Percentiles rank a stretch among this genome's conserved stretches.
Evolutionary conservation across 371 early-diverging fungal species (phyloP).

Genomic region (Actinomucor elegans): DNA sequence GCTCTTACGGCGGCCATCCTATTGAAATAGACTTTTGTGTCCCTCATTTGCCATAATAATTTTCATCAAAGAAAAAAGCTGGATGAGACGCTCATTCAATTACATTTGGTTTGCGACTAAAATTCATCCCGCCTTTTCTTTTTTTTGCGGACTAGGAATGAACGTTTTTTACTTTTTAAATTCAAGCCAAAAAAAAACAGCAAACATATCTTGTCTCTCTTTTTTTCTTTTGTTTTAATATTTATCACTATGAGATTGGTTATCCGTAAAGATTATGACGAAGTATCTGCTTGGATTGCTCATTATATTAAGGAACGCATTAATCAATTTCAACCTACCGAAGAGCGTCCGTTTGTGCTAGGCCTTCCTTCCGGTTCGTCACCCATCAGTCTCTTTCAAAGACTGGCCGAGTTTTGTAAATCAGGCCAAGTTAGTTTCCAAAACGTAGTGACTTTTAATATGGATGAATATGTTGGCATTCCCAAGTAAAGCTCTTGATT

Average conservation of each 20-base stretch:
- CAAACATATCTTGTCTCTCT: neutral
- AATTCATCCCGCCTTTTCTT: conserved; percentile 1
- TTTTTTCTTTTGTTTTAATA: neutral
- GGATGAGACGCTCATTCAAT: too few species aligned
- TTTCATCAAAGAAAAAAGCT: too few species aligned
- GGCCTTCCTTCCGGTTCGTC: conserved; percentile 66
- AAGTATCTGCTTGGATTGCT: conserved; percentile 48
- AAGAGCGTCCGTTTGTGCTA: conserved; percentile 57
- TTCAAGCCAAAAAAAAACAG: too few species aligned
- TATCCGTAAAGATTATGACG: conserved; percentile 59
- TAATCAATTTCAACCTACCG: conserved; percentile 56
- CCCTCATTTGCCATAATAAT: too few species aligned
- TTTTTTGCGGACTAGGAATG: neutral
- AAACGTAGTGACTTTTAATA: conserved; percentile 55
- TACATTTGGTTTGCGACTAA: too few species aligned
- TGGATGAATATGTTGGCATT: conserved; percentile 59
- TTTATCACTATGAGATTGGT: conserved; percentile 54
- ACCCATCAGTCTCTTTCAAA: conserved; percentile 57
- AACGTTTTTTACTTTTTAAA: neutral
- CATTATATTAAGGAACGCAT: conserved; percentile 61
- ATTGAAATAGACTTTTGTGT: too few species aligned
- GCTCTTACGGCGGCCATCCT: too few species aligned
- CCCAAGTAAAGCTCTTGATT: conserved; percentile 51
- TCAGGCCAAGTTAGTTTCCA: conserved; percentile 49
- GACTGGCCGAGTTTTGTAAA: conserved; percentile 48